Evolutionary conservation across 208 protist genomes (phyloP), one percentile per base, ranked within the genome.

Genomic region (Porcisia hertigi): DNA sequence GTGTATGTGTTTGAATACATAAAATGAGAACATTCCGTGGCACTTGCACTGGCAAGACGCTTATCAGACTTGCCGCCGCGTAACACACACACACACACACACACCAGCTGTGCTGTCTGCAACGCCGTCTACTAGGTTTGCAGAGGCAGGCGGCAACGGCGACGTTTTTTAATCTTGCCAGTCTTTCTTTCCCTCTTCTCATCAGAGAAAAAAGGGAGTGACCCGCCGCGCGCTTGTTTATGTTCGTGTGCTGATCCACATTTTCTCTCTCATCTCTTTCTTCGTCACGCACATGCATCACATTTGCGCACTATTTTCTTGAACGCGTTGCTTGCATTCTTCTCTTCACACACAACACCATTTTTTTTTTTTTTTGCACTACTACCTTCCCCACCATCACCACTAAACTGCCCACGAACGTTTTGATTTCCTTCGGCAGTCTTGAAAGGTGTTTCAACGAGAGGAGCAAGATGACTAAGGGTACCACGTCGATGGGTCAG

Each of bases 401-500:
- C 36, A 43, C 23, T 20, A 14, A 45, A 36, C 53, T 71, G 64
- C 39, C 49, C 64, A 9, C 41, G 30, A 41, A 43, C 18, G 4
- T 20, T 49, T 45, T 49, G 36, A 25, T 30, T 43, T 71, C 65
- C 39, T 41, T 71, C 11, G 7, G 69, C 20, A 41, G 66, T 71
- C 47, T 58, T 41, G 53, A 52, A 72, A 58, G 69, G 52, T 34
- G 25, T 45, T 34, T 53, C 67, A 25, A 30, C 23, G 36, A 5
- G 49, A 58, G 53, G 34, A 58, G 20, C 59, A 81, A 84, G 66
- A 94, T 94, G 90, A 94, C 88, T 43, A 96, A 94, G 83, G 89
- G 90, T 86, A 93, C 92, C 66, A 94, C 90, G 6, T 94, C 92
- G 84, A 89, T 88, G 88, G 94, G 94, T 71, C 87, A 94, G 91